Base-by-base conservation (phyloP, 129 eudicot genomes). In the Ambrosia artemisiifolia region DNA sequence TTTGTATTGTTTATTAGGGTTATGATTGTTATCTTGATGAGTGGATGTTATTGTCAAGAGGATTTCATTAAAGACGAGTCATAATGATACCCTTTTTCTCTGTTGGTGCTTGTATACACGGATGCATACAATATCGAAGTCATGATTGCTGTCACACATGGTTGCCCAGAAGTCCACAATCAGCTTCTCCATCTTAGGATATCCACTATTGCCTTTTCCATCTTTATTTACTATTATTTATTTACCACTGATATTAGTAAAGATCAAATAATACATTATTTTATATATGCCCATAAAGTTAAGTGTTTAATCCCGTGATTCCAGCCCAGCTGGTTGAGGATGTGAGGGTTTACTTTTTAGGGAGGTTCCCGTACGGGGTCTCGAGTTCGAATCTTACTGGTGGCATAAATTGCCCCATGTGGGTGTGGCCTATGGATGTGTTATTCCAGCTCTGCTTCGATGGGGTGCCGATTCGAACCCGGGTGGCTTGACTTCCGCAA, bases 81-180 rank as follows among this genome's bases (percentile, higher is more conserved):
- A 67, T 67, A 32, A 67, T 74, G 78, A 64, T 34, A 40, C 46
- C 74, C 49, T 67, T 67, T 75, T 55, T 32, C 68, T 16, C 40
- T 55, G 20, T 75, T 67, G 80, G 80, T 75, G 80, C 73, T 75
- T 75, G 68, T 17, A 66, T 75, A 73, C 78, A 73, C 34, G 78
- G 71, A 73, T 34, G 36, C 63, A 48, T 63, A 51, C 78, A 74
- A 74, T 49, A 49, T 74, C 71, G 34, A 20, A 74, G 24, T 63
- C 38, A 74, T 74, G 63, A 50, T 69, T 17, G 33, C 35, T 51
- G 74, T 32, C 63, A 50, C 34, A 50, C 71, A 63, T 35, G 53
- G 16, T 49, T 63, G 51, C 30, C 71, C 70, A 61, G 34, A 74
- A 63, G 70, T 73, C 78, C 13, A 73, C 50, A 62, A 73, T 62